Base-by-base conservation (phyloP, 805 yeast genomes). In the Kuraishia hungarica region DNA sequence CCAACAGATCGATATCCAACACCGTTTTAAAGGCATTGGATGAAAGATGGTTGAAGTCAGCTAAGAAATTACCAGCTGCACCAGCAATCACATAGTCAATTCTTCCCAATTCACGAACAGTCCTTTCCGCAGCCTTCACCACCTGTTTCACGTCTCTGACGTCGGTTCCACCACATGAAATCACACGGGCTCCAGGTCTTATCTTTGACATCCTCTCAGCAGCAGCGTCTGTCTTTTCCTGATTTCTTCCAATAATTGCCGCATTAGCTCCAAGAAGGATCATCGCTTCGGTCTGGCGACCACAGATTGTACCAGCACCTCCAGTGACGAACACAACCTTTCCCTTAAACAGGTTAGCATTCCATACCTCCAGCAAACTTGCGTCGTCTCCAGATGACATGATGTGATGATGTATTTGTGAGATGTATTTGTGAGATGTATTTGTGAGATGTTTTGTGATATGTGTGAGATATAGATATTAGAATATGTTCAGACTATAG, bases 271-370 rank as follows among this genome's bases (percentile, higher is more conserved):
- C 98, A 11, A 93, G 72, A 19, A 81, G 71, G 2, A 90, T 86
- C 71, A 93, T 60, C 0, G 96, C 96, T 67, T 89, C 96, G 0
- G 87, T 81, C 68, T 92, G 97, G 5, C 87, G 93, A 51, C 94
- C 75, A 69, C 97, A 92, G 55, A 93, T 92, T n/a, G 96, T 83
- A 13, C 97, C 97, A 1, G 97, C 94, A 15, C 97, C 97, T 5
- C 98, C 98, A 0, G 98, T 93, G 53, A 90, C 89, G 61, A 92
- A 87, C 4, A 83, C 94, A 2, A 89, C 97, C 67, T 91, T 91
- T 15, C 87, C 96, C 56, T 82, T 77, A 73, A 91, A 91, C 47
- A 90, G 62, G 60, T 80, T 87, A 1, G 84, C 81, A 59, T 84
- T 84, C 73, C 73, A 71, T 49, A 47, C 13, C 8, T 10, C 23